Evolutionary conservation across 1,139 yeast species (phyloP).

Genomic region (Hansenula lynferdii): DNA sequence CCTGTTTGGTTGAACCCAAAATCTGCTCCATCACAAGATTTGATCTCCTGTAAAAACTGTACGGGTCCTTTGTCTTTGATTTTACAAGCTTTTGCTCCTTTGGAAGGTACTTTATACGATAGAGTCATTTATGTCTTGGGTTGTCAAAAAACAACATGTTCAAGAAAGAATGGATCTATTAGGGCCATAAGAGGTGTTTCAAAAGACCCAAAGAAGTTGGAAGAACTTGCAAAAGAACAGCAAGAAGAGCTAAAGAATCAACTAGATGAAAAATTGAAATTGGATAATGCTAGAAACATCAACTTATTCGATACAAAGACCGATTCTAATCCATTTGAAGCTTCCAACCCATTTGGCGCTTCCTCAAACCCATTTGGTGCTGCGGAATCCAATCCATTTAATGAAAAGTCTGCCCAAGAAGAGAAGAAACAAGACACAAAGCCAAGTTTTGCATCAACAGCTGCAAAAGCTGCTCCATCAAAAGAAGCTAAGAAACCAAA

Average conservation of each 20-base stretch:
- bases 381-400: conserved; percentile 29
- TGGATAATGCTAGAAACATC: conserved; percentile 37
- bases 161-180: conserved; percentile 62
- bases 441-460: conserved; percentile 16
- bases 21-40: conserved; percentile 48
- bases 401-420: conserved; percentile 7
- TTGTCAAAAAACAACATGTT: conserved; percentile 61
- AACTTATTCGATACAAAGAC: conserved; percentile 29
- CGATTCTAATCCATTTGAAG: no score
- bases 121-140: conserved; percentile 76
- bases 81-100: conserved; percentile 75
- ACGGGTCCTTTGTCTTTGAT: conserved; percentile 56
- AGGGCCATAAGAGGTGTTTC: conserved; percentile 72
- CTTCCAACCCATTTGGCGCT: no score
- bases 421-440: conserved; percentile 5
- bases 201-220: conserved; percentile 49
- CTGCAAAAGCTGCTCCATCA: conserved; percentile 21
- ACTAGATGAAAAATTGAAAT: conserved; percentile 37
- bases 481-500: conserved; percentile 11
- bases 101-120: conserved; percentile 69
- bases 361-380: conserved; percentile 28
- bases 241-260: conserved; percentile 32
- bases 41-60: conserved; percentile 64
- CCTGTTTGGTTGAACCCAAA: conserved; percentile 57
- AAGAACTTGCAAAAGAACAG: conserved; percentile 34